Conservation (phyloP, 129 eudicot species). For the Dittrichia graveolens region DNA sequence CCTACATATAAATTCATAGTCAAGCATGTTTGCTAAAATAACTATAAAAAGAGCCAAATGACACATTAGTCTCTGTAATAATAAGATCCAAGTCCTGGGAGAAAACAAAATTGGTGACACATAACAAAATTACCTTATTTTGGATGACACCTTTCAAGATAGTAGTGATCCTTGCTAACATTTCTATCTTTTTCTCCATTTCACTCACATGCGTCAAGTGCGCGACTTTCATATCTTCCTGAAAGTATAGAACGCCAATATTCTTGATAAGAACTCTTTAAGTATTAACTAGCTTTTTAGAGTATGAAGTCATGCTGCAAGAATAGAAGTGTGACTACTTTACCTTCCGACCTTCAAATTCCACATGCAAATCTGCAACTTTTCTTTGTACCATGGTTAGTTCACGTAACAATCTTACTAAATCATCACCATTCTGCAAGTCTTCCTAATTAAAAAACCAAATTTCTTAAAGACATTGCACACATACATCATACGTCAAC, state of each 20-base stretch:
- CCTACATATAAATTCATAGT: conserved; percentile 39
- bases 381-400: conserved; percentile 79
- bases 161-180: conserved; percentile 75
- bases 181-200: conserved; percentile 96
- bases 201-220: conserved; percentile 91
- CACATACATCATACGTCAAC: conserved; percentile 7
- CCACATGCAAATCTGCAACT: conserved; percentile 80
- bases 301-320: too few species aligned
- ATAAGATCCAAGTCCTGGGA: neutral
- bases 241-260: too few species aligned
- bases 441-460: conserved; percentile 47
- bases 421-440: conserved; percentile 67
- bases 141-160: conserved; percentile 82
- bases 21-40: neutral
- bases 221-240: conserved; percentile 93
- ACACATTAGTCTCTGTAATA: neutral
- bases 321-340: conserved; percentile 11
- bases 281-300: too few species aligned
- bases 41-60: neutral
- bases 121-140: conserved; percentile 59
- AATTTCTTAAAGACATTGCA: conserved; percentile 4
- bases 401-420: conserved; percentile 70
- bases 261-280: too few species aligned
- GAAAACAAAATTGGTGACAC: neutral
- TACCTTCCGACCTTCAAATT: conserved; percentile 96